Percentiles rank a stretch among this genome's conserved stretches.
phyloP scores from a whole-genome alignment of 202 grass and related monocot species.

The Setaria viridis region DNA sequence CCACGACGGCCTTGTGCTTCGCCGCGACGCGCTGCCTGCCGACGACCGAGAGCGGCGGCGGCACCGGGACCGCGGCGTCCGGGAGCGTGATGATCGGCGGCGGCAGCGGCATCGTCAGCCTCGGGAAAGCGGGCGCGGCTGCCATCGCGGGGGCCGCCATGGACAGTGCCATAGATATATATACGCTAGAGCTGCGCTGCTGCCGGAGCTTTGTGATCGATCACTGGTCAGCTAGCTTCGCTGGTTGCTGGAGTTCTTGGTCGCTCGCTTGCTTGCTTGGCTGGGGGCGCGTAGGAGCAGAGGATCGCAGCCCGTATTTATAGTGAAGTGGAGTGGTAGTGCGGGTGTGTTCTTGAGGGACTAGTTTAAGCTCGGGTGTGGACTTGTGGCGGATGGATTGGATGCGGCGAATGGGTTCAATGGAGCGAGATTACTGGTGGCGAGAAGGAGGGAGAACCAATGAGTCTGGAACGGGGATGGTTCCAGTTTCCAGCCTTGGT shows the following conservation, averaged over 20 bases:
- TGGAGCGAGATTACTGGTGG: neutral
- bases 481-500: neutral
- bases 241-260: neutral
- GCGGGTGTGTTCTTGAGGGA: neutral
- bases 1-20: slow-evolving; percentile 77
- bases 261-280: neutral
- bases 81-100: slow-evolving; percentile 41
- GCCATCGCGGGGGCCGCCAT: slow-evolving; percentile 30
- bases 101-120: slow-evolving; percentile 27
- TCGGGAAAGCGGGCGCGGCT: slow-evolving; percentile 6
- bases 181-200: neutral
- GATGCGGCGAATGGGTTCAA: slow-evolving; percentile 15
- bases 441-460: neutral
- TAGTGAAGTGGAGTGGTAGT: neutral
- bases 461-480: neutral
- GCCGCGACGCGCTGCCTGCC: slow-evolving; percentile 27
- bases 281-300: neutral
- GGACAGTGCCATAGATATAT: slow-evolving; percentile 14
- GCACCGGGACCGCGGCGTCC: neutral
- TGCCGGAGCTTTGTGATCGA: neutral
- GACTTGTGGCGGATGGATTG: neutral
- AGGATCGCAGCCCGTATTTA: slow-evolving; percentile 9
- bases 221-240: neutral
- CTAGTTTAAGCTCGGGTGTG: neutral
- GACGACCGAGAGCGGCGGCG: slow-evolving; percentile 1